phyloP scores from a whole-genome alignment of 2,329 filamentous ascomycete species.

The Trichoderma sp. region DNA sequence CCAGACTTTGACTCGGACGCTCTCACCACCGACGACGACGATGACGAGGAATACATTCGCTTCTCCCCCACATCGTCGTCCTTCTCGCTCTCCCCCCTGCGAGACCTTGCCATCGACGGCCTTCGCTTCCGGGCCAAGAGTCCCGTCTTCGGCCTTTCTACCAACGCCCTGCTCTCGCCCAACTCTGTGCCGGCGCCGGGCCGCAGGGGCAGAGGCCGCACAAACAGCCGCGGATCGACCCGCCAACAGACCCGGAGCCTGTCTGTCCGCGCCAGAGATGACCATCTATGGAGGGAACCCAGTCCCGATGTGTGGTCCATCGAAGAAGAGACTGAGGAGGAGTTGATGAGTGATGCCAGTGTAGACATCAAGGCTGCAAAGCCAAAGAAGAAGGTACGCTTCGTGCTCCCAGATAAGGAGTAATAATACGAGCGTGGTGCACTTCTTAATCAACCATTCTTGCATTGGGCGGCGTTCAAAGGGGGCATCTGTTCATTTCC shows the following conservation, averaged over 20 bases:
- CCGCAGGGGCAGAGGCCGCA: slow-evolving; percentile 25
- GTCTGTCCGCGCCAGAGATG: slow-evolving; percentile 37
- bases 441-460: not conserved
- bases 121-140: slow-evolving; percentile 31
- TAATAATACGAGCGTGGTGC: slow-evolving; percentile 15
- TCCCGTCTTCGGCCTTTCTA: slow-evolving; percentile 31
- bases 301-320: slow-evolving; percentile 60
- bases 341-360: slow-evolving; percentile 38
- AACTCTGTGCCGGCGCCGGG: slow-evolving; percentile 10
- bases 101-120: slow-evolving; percentile 41
- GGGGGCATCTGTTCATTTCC: not conserved
- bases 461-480: slow-evolving; percentile 28
- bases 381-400: slow-evolving; percentile 55
- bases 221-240: slow-evolving; percentile 31
- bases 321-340: slow-evolving; percentile 56
- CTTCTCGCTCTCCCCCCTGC: slow-evolving; percentile 41
- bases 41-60: slow-evolving; percentile 51
- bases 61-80: slow-evolving; percentile 41
- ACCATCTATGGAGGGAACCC: slow-evolving; percentile 52
- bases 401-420: slow-evolving; percentile 47
- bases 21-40: slow-evolving; percentile 44
- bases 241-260: slow-evolving; percentile 29
- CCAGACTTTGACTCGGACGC: slow-evolving; percentile 42
- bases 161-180: slow-evolving; percentile 31
- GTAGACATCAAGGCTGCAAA: slow-evolving; percentile 42